Percentiles rank a stretch among this genome's conserved stretches.
These are phyloP conservation scores for Colletotrichum tofieldiae DNA, from an alignment of 2,329 filamentous ascomycete species.

Conservation along the genomic window DNA sequence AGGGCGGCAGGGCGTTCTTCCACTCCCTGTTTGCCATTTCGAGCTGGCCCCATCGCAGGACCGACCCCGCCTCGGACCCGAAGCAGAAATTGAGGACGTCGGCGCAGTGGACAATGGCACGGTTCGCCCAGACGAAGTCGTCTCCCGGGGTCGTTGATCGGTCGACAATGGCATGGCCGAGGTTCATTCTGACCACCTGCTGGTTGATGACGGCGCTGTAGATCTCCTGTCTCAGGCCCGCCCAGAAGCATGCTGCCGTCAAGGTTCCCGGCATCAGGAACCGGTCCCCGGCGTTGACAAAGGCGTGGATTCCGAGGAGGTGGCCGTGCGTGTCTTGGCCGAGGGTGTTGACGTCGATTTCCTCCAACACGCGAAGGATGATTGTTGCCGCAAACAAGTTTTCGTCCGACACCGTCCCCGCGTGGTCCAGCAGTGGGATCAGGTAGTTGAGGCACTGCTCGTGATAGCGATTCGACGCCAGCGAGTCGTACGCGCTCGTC, in stretches of 20 bases:
- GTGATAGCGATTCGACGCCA: conserved; percentile 68
- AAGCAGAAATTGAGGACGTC: conserved; percentile 77
- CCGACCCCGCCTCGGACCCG: conserved; percentile 52
- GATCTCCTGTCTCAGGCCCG: conserved; percentile 73
- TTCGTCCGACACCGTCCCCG: conserved; percentile 61
- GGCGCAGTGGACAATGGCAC: conserved; percentile 74
- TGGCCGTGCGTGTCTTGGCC: conserved; percentile 64
- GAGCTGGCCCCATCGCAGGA: conserved; percentile 41
- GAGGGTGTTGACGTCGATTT: conserved; percentile 61
- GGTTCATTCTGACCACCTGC: conserved; percentile 63
- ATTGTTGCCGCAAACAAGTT: conserved; percentile 70
- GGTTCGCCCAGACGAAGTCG: conserved; percentile 73
- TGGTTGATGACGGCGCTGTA: conserved; percentile 69
- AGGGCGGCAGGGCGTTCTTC: conserved; percentile 42
- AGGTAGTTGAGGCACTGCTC: conserved; percentile 67
- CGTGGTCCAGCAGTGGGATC: conserved; percentile 62
- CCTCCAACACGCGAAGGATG: conserved; percentile 71
- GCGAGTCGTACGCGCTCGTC: conserved; percentile 62
- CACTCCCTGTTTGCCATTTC: conserved; percentile 43
- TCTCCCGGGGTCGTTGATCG: conserved; percentile 62
- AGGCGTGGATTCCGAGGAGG: conserved; percentile 62
- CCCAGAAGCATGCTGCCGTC: conserved; percentile 71
- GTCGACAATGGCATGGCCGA: conserved; percentile 65
- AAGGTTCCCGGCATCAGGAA: conserved; percentile 53
- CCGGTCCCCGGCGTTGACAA: conserved; percentile 59